phyloP scores from a whole-genome alignment of 1,139 yeast genomes.

The Arxiozyma slooffiae region DNA sequence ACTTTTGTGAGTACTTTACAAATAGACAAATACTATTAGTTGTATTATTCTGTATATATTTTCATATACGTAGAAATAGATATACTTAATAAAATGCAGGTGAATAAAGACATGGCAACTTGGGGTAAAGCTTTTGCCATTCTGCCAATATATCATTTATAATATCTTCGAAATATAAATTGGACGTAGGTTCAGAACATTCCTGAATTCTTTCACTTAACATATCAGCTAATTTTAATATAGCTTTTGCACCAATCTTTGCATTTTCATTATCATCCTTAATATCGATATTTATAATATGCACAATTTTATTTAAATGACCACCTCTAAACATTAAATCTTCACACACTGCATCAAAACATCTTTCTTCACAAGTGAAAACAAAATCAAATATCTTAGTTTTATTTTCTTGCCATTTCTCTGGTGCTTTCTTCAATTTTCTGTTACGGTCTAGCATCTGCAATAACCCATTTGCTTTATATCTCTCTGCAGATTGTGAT shows the following conservation, averaged over 20 bases:
- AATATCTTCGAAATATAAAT: conserved; percentile 59
- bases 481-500: conserved; percentile 64
- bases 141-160: conserved; percentile 59
- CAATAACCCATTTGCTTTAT: conserved; percentile 77
- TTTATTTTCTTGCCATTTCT: conserved; percentile 67
- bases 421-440: conserved; percentile 79
- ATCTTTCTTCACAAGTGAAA: conserved; percentile 93
- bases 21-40: too few species aligned
- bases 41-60: background rate
- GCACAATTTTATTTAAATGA: conserved; percentile 60
- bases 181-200: conserved; percentile 24
- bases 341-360: conserved; percentile 93
- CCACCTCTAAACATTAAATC: conserved; percentile 74
- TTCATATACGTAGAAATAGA: background rate
- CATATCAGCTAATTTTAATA: conserved; percentile 59
- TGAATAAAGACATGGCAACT: conserved; percentile 70
- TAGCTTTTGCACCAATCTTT: conserved; percentile 83
- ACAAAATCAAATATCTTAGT: conserved; percentile 69
- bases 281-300: conserved; percentile 86
- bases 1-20: background rate
- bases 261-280: conserved; percentile 96
- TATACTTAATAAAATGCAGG: conserved; percentile 59
- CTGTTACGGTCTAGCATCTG: conserved; percentile 89
- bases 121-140: conserved; percentile 79
- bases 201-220: conserved; percentile 32